Evolutionary conservation across 2,329 filamentous ascomycete genomes (phyloP).

Genomic region (Colletotrichum scovillei): DNA sequence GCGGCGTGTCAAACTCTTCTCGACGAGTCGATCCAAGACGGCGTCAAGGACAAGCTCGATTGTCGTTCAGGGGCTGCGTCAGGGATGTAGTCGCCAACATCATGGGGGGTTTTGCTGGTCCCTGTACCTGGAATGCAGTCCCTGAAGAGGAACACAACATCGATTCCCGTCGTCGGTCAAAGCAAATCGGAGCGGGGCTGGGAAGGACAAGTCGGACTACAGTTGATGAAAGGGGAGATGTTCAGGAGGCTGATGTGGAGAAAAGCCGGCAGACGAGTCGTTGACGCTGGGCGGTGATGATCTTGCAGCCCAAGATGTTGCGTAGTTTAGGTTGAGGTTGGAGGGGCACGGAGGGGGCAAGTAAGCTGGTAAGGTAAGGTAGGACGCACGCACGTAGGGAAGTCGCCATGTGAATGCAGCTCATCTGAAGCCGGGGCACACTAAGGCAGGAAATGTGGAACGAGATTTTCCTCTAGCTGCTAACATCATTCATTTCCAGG

Average conservation of each 20-base stretch:
- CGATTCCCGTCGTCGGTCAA: background rate
- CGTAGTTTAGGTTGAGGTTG: background rate
- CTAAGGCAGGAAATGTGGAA: background rate
- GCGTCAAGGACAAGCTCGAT: background rate
- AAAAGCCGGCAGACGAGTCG: background rate
- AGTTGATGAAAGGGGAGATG: background rate
- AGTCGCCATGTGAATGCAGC: background rate
- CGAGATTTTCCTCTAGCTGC: background rate
- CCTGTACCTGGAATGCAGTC: background rate
- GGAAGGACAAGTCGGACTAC: background rate
- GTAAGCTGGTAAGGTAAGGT: background rate
- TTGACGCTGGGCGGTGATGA: background rate
- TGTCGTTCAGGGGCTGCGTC: background rate
- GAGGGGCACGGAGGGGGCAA: background rate
- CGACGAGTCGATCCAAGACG: background rate
- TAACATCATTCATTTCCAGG: background rate
- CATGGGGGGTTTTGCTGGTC: background rate
- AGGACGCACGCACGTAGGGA: background rate
- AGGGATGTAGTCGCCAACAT: background rate
- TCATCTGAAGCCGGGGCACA: background rate
- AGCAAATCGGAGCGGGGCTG: background rate
- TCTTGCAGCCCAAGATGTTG: background rate
- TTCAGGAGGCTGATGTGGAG: background rate
- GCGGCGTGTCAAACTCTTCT: background rate
- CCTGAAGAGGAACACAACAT: background rate